phyloP scores from a whole-genome alignment of 371 early-diverging fungal genomes.

The Chytridium lagenaria region DNA sequence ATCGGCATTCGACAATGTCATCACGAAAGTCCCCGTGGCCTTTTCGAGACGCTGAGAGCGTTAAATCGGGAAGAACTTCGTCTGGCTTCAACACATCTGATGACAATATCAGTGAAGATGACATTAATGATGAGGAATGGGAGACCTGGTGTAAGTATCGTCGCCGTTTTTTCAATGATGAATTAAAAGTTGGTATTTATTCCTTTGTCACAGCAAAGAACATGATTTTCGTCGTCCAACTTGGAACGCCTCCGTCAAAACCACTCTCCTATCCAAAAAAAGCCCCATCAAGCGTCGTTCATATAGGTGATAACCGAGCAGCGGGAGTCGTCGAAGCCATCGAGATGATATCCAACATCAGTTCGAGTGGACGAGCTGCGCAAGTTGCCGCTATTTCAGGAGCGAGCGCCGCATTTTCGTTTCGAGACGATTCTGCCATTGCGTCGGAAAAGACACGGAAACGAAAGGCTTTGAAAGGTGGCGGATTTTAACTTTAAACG shows the following conservation, averaged over 20 bases:
- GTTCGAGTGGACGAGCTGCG: not conserved
- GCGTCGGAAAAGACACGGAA: not conserved
- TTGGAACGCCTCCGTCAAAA: constrained; percentile 45
- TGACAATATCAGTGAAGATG: constrained; percentile 14
- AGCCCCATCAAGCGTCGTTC: constrained; percentile 43
- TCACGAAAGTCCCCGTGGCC: constrained; percentile 4
- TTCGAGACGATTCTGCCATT: not conserved
- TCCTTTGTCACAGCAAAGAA: constrained; percentile 19
- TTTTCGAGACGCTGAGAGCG: not conserved
- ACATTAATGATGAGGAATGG: constrained; percentile 36
- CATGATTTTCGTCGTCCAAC: constrained; percentile 27
- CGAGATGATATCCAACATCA: not conserved
- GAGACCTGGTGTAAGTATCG: constrained; percentile 42
- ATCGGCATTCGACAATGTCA: not conserved
- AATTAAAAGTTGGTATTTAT: constrained; percentile 2
- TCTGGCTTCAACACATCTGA: not conserved
- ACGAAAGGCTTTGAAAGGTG: not conserved
- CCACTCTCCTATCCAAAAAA: constrained; percentile 34
- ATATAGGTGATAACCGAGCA: constrained; percentile 38
- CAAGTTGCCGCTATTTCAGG: constrained; percentile 13
- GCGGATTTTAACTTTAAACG: not conserved
- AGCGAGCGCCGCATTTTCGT: not conserved
- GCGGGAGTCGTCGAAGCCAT: constrained; percentile 17
- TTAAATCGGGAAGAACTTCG: not conserved
- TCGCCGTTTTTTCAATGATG: not conserved